Conservation (phyloP, 495 filamentous ascomycete genomes). For the Venustampulla echinocandica region DNA sequence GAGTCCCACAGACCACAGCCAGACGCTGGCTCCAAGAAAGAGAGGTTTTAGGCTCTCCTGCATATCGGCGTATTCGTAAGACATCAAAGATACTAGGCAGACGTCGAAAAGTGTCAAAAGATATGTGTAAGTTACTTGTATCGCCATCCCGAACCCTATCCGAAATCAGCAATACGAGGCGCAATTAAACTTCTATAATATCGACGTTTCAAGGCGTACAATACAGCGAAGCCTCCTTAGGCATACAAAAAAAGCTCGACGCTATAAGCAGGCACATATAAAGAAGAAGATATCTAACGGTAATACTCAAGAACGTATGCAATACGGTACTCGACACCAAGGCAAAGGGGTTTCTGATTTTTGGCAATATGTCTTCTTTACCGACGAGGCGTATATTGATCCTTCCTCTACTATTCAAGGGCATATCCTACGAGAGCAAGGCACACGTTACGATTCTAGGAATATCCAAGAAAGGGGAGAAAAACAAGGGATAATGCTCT, state of each 20-base stretch:
- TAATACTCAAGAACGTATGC: background rate
- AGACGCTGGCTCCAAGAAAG: slow-evolving; percentile 5
- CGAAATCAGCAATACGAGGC: slow-evolving; percentile 3
- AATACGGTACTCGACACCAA: background rate
- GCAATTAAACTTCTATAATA: background rate
- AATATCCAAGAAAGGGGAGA: slow-evolving; percentile 8
- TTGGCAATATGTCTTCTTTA: slow-evolving; percentile 5
- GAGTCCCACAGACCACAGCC: background rate
- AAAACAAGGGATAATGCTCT: slow-evolving; percentile 4
- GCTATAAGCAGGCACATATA: slow-evolving; percentile 6
- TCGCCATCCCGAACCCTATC: slow-evolving; percentile 2
- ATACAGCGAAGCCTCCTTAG: background rate
- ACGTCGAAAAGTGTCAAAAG: background rate
- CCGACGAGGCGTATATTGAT: slow-evolving; percentile 5
- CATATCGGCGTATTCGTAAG: background rate
- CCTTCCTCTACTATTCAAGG: slow-evolving; percentile 1
- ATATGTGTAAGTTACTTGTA: slow-evolving; percentile 3
- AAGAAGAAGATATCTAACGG: slow-evolving; percentile 2
- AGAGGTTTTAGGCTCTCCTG: background rate
- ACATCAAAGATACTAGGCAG: slow-evolving; percentile 1
- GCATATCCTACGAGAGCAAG: slow-evolving; percentile 5
- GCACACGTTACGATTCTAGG: background rate
- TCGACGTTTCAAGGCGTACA: background rate
- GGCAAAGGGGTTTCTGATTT: slow-evolving; percentile 2
- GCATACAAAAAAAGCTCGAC: background rate